Evolutionary conservation across 2,329 filamentous ascomycete species (phyloP).

Genomic region (Pyricularia grisea): DNA sequence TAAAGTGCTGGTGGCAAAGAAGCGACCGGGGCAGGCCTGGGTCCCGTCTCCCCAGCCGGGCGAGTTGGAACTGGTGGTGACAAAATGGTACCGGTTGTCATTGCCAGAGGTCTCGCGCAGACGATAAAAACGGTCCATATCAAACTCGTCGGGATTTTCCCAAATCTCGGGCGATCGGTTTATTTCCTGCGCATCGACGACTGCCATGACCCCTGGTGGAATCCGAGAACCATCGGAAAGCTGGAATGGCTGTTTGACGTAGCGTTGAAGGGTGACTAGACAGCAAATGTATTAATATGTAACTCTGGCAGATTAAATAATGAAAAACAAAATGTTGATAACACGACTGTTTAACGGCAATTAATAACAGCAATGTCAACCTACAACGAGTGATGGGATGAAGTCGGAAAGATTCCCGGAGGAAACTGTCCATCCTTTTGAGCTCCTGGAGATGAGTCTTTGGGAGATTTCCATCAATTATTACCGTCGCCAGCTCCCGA

Average conservation of each 20-base stretch:
- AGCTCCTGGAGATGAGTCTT: neutral
- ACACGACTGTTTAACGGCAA: too few species aligned
- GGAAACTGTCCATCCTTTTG: neutral
- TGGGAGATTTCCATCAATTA: neutral
- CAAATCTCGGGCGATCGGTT: neutral
- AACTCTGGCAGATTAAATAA: neutral
- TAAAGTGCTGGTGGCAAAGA: neutral
- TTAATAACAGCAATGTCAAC: neutral
- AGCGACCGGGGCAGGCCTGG: neutral
- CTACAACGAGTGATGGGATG: neutral
- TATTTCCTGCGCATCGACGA: neutral
- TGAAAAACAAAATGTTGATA: too few species aligned
- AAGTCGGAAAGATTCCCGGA: neutral
- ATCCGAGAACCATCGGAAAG: neutral
- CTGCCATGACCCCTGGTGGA: neutral
- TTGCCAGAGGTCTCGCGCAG: neutral
- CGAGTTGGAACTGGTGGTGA: neutral
- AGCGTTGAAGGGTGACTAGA: neutral
- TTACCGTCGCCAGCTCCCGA: neutral
- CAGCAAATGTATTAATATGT: neutral
- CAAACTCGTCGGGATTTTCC: neutral
- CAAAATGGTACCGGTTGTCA: neutral
- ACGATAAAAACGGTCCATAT: neutral
- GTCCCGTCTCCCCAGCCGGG: neutral
- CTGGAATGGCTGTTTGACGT: neutral